phyloP scores from a whole-genome alignment of 2,329 filamentous ascomycete genomes.

The Microsporum canis region DNA sequence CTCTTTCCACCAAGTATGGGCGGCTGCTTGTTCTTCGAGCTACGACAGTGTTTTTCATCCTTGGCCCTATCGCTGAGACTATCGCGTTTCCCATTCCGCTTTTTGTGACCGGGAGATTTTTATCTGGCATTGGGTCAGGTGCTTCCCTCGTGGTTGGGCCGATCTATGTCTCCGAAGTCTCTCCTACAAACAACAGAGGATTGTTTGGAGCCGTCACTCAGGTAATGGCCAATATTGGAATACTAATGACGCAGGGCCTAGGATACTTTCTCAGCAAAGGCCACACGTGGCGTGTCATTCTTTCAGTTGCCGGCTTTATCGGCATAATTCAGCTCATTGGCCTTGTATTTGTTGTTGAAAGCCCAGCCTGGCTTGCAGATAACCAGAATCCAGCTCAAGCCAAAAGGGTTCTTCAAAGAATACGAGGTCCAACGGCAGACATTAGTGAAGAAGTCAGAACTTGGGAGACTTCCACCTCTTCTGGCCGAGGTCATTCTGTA shows the following conservation, averaged over 20 bases:
- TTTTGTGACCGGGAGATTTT: slow-evolving; percentile 61
- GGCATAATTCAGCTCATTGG: slow-evolving; percentile 57
- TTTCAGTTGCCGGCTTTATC: slow-evolving; percentile 60
- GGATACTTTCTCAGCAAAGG: slow-evolving; percentile 80
- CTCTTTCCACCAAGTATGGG: slow-evolving; percentile 65
- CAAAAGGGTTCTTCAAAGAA: slow-evolving; percentile 56
- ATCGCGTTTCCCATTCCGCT: slow-evolving; percentile 55
- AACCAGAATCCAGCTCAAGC: slow-evolving; percentile 51
- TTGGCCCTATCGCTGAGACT: slow-evolving; percentile 67
- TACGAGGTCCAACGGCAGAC: slow-evolving; percentile 58
- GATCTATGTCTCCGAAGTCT: slow-evolving; percentile 86
- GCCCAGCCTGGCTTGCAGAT: slow-evolving; percentile 72
- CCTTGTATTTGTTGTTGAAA: slow-evolving; percentile 70
- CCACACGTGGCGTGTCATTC: slow-evolving; percentile 69
- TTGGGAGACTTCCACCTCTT: slow-evolving; percentile 39
- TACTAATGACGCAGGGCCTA: slow-evolving; percentile 68
- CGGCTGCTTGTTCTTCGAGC: slow-evolving; percentile 63
- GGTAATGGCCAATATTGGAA: slow-evolving; percentile 85
- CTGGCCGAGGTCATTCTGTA: neutral
- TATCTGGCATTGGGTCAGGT: slow-evolving; percentile 76
- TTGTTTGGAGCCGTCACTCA: slow-evolving; percentile 77
- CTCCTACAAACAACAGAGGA: slow-evolving; percentile 61
- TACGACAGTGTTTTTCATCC: slow-evolving; percentile 63
- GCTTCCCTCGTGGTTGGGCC: slow-evolving; percentile 87
- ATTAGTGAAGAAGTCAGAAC: slow-evolving; percentile 60